Evolutionary conservation across 176 grass and related monocot genomes (phyloP).

Genomic region (Paspalum notatum): DNA sequence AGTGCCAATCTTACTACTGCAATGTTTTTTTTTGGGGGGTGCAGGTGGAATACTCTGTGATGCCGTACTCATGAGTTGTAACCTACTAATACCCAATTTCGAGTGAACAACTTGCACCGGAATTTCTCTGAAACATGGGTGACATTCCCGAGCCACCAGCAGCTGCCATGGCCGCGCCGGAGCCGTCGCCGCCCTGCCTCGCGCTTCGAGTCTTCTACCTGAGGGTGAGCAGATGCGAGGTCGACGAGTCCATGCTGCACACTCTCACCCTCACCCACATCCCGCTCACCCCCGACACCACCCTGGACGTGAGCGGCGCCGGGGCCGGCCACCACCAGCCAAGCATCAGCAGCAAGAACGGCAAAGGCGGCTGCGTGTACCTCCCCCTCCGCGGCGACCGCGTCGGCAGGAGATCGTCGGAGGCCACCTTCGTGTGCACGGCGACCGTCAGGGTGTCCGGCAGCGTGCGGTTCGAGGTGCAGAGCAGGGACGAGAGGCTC

Average conservation of each 20-base stretch:
- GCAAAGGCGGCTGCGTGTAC: conserved; percentile 37
- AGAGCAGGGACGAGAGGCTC: conserved; percentile 50
- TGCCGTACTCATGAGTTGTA: not conserved
- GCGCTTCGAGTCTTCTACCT: conserved; percentile 78
- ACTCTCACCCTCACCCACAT: conserved; percentile 62
- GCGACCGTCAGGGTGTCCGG: conserved; percentile 60
- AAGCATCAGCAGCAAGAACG: not conserved
- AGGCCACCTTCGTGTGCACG: conserved; percentile 68
- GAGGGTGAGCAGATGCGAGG: conserved; percentile 69
- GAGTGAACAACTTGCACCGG: not conserved
- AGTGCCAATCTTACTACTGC: not conserved
- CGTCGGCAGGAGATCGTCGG: conserved; percentile 37
- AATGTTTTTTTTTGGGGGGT: not conserved
- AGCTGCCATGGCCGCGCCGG: conserved; percentile 29
- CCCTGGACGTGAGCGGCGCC: conserved; percentile 49
- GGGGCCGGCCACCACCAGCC: conserved; percentile 5
- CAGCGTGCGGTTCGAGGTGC: conserved; percentile 77
- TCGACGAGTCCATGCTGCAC: conserved; percentile 55
- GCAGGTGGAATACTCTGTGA: conserved; percentile 43
- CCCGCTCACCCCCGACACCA: conserved; percentile 60
- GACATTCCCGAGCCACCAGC: conserved; percentile 20
- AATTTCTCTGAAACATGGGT: conserved; percentile 35
- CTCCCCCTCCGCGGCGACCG: conserved; percentile 59
- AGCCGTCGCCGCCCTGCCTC: conserved; percentile 48
- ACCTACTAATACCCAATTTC: not conserved